Base-by-base conservation (phyloP, 2,329 filamentous ascomycete species). In the Penicillium occitanis region DNA sequence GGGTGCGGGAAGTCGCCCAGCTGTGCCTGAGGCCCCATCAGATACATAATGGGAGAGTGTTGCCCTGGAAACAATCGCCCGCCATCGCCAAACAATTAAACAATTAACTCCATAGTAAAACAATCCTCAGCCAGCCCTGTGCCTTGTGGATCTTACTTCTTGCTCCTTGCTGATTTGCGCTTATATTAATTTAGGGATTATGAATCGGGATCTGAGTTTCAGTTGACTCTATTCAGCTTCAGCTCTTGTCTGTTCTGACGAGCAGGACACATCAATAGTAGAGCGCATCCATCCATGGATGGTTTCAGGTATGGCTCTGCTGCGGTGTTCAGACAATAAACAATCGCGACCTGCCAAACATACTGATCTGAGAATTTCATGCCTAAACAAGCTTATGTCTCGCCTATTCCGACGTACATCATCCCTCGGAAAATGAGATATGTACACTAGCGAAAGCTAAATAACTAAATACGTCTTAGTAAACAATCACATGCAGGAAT, bases 61-160 rank as follows among this genome's bases (percentile, higher is more conserved):
- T 66, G 61, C 65, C 60, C n/a, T 8, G 61, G 65, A 63, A 66
- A 66, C 65, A 62, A 63, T 66, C 60, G 46, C 37, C 50, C 17
- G 5, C n/a, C 22, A 28, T 11, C 35, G 44, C 19, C 57, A 46
- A 60, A 60, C 37, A 60, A 44, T 44, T 44, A 58, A 40, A 58
- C 35, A 19, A 19, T 19, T 19, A 19, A 19, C 19, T 19, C 19
- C 19, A 19, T 19, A 19, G 19, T 19, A 19, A 58, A 40, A 58
- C 35, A 40, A 58, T 61, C 58, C 50, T 63, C 61, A 63, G 60
- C 61, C 61, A 66, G 65, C 65, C 63, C 55, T 65, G 63, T 58
- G 28, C 48, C 35, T 55, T 63, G 30, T 63, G 51, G 42, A 55
- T 59, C 30, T 59, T 42, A 35, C 30, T 42, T 14, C 40, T 35